Base-by-base conservation (phyloP, 2,329 filamentous ascomycete species). In the Alternaria burnsii region DNA sequence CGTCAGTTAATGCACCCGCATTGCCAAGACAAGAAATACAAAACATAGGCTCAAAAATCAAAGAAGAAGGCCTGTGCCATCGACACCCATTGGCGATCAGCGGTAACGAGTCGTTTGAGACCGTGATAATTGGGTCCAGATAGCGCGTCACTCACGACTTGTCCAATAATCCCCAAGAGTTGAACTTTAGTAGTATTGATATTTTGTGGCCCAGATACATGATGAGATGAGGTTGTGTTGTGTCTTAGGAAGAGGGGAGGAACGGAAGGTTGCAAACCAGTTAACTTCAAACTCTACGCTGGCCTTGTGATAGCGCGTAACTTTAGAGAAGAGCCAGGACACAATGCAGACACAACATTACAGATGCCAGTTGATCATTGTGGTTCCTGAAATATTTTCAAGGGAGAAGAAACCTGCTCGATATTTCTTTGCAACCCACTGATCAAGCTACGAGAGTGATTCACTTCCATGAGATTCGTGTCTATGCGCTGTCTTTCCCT, bases 111-210 rank as follows among this genome's bases (percentile, higher is more conserved):
- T 40, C 36, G 36, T 9, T 8, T 11, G 5, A 20, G n/a, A 40
- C n/a, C 6, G n/a, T 20, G 7, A 4, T 40, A 20, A 20, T 0
- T 4, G n/a, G 14, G 18, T n/a, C 16, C 2, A n/a, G 34, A 16
- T 2, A 9, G 7, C 3, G 36, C n/a, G 36, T 10, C 9, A 11
- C n/a, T 20, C n/a, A n/a, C 6, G 20, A 6, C 8, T 16, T 40
- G 36, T 5, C 1, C 1, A 11, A 8, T 5, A n/a, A 11, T 18
- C 3, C 2, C 18, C 8, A 10, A 11, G 0, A 6, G 5, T 20
- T 8, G 8, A 10, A 40, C 4, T 40, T 20, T n/a, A 10, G 3
- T 20, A 20, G 36, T 9, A 1, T 40, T 20, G n/a, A 40, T 40
- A 20, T n/a, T 7, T 0, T 38, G 9, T n/a, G 9, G 1, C 18